Percentiles rank a stretch among this genome's conserved stretches.
These are phyloP conservation scores for Malus hybrid DNA, from an alignment of 331 rosid genomes.

Conservation along the genomic window DNA sequence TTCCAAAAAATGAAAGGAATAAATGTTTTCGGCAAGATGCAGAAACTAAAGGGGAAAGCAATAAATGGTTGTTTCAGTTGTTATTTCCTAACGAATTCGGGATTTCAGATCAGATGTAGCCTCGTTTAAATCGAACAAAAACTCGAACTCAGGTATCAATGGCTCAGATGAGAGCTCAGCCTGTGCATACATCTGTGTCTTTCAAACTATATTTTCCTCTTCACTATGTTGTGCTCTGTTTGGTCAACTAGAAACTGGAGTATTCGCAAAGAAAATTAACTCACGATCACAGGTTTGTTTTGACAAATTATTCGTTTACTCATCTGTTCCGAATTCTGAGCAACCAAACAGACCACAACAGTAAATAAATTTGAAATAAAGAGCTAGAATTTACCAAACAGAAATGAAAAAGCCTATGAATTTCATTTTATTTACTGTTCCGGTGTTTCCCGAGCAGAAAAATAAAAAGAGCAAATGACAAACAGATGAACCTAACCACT, in stretches of 20 bases:
- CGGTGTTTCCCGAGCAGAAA: background rate
- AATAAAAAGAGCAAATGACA: background rate
- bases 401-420: background rate
- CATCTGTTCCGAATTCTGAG: background rate
- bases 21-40: background rate
- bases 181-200: background rate
- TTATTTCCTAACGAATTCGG: background rate
- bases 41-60: background rate
- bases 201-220: background rate
- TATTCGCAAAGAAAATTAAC: background rate
- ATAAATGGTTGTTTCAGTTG: too few species aligned
- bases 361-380: background rate
- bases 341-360: background rate
- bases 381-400: background rate
- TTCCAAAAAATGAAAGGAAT: too few species aligned
- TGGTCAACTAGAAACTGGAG: background rate
- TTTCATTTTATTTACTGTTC: background rate
- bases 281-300: background rate
- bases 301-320: background rate
- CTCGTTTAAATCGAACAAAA: background rate
- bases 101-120: background rate
- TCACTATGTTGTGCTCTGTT: background rate
- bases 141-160: background rate
- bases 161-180: too few species aligned
- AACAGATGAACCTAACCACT: background rate